Conservation (phyloP, 805 yeast genomes). For the Blastobotrys terrestris region DNA sequence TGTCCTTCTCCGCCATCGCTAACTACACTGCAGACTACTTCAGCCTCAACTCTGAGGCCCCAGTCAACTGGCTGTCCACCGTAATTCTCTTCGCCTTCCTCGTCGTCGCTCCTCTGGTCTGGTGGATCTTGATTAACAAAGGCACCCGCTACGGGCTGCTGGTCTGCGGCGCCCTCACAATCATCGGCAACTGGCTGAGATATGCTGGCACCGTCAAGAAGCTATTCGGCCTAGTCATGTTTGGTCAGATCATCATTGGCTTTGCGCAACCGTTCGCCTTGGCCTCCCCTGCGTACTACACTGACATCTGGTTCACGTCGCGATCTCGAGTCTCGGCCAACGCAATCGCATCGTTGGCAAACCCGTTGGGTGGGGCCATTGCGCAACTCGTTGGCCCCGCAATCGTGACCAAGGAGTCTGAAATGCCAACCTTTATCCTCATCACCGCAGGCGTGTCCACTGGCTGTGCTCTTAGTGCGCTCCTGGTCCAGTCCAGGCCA, state of each 20-base stretch:
- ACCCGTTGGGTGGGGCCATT: conserved; percentile 32
- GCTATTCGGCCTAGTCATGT: conserved; percentile 26
- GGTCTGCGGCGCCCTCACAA: conserved; percentile 21
- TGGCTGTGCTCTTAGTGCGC: conserved; percentile 17
- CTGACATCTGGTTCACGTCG: conserved; percentile 31
- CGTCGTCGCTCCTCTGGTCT: conserved; percentile 24
- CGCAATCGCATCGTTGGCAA: conserved; percentile 30
- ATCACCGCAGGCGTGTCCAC: conserved; percentile 23
- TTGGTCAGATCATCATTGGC: conserved; percentile 32
- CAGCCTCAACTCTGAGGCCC: conserved; percentile 20
- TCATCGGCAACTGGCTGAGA: conserved; percentile 28
- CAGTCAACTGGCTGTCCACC: conserved; percentile 31
- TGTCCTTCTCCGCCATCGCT: conserved; percentile 29
- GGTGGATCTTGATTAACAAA: conserved; percentile 20
- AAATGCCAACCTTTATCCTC: conserved; percentile 22
- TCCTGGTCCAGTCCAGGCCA: conserved; percentile 24
- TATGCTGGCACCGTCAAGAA: conserved; percentile 26
- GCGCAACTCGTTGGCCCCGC: conserved; percentile 32
- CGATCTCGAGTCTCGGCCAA: conserved; percentile 31
- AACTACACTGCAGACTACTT: conserved; percentile 21
- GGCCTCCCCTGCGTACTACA: conserved; percentile 27
- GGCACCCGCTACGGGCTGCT: conserved; percentile 22
- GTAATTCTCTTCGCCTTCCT: conserved; percentile 28
- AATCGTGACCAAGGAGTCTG: conserved; percentile 20
- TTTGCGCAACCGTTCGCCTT: conserved; percentile 32